phyloP scores from a whole-genome alignment of 345 rosid species.

The Gynandropsis gynandra region DNA sequence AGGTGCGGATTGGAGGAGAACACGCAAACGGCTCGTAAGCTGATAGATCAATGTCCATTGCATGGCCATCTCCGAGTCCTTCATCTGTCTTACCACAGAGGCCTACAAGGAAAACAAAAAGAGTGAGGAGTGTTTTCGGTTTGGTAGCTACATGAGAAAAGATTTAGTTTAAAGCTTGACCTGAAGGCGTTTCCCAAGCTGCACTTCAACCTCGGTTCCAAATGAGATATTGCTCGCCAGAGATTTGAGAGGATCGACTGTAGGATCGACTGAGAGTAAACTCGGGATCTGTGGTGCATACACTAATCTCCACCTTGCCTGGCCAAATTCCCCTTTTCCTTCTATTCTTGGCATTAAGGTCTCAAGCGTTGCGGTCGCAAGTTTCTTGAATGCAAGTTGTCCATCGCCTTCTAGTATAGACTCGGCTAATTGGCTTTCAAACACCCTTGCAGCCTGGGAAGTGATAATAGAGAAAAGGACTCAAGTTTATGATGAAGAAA shows the following conservation, averaged over 20 bases:
- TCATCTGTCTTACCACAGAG: conserved; percentile 87
- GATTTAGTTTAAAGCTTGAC: conserved; percentile 25
- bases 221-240: conserved; percentile 79
- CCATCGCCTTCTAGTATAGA: conserved; percentile 97
- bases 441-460: conserved; percentile 79
- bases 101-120: conserved; percentile 43
- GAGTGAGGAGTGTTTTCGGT: not conserved
- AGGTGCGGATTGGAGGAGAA: conserved; percentile 86
- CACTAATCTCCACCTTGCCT: conserved; percentile 96
- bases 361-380: conserved; percentile 92
- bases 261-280: conserved; percentile 93
- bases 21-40: conserved; percentile 82
- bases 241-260: conserved; percentile 85
- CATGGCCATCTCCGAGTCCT: conserved; percentile 96
- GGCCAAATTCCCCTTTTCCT: conserved; percentile 95
- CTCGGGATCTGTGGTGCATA: conserved; percentile 99
- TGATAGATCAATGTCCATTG: conserved; percentile 91
- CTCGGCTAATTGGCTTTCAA: conserved; percentile 93
- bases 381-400: conserved; percentile 93
- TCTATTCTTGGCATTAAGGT: conserved; percentile 92
- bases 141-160: not conserved
- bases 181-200: conserved; percentile 95
- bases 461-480: conserved; percentile 10
- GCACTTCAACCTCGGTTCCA: conserved; percentile 93
- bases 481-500: not conserved